Base-by-base conservation (phyloP, 139 green algal species). In the Chlamydomonas urium region DNA sequence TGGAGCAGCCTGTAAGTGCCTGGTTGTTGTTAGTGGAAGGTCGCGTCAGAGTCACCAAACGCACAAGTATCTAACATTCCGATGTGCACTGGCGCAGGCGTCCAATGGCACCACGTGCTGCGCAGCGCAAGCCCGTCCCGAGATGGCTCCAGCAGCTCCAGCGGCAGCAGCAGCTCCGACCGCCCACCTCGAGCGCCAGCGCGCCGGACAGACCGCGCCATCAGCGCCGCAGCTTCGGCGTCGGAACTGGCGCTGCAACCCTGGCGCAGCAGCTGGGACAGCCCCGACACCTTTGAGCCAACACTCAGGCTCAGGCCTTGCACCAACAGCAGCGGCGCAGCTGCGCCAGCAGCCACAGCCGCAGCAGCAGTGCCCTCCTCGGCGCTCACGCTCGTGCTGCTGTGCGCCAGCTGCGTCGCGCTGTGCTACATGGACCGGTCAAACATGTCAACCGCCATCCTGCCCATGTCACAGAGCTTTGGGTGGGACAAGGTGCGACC, bases 391-490 rank as follows among this genome's bases (percentile, higher is more conserved):
- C 19, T 81, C 75, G 81, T 94, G 23, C 70, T 66, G 17, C 69
- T 92, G 29, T 83, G 83, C 31, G 79, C 88, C 1, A 2, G 88
- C 3, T 77, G 75, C 34, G 82, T 94, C 8, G 75, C 91, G 8
- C 90, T 94, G 36, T 93, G 88, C 69, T 93, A 94, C 60, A 80
- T 80, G 33, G 82, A 86, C 48, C 50, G 84, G 26, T 83, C 83
- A 38, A 93, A 93, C 78, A 89, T 94, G 29, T 89, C 84, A 2
- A 89, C 86, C 0, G 89, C 89, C 2, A 85, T 94, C 65, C 73
- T 94, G 36, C 75, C 88, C 3, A 93, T 94, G 88, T 68, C 86
- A 31, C 57, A 89, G 60, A 33, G 87, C 33, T 93, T 87, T 56
- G 69, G 77, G 5, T 94, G 89, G 89, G 63, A 71, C 26, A 71